Conservation (phyloP, 768 basidiomycete species). For the Lactarius vividus region DNA sequence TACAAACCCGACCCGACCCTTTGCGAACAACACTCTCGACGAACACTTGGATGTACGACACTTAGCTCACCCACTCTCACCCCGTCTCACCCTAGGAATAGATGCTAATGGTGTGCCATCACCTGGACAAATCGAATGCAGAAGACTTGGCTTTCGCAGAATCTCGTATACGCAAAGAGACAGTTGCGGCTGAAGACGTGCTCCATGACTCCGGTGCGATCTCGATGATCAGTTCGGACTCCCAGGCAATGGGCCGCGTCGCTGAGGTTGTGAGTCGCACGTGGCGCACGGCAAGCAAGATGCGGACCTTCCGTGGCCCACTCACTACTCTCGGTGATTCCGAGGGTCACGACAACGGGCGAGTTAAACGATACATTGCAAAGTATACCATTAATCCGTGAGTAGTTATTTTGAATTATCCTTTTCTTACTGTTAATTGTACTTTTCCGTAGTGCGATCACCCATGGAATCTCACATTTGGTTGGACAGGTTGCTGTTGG, state of each 20-base stretch:
- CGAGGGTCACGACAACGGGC: constrained; percentile 72
- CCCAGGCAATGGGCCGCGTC: constrained; percentile 98
- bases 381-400: constrained; percentile 99
- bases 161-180: constrained; percentile 94
- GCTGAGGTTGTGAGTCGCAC: constrained; percentile 91
- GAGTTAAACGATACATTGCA: constrained; percentile 92
- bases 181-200: constrained; percentile 96
- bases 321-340: constrained; percentile 66
- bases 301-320: constrained; percentile 77
- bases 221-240: constrained; percentile 94
- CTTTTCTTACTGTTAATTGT: neutral
- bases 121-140: constrained; percentile 84
- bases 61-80: neutral
- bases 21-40: constrained; percentile 85
- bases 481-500: constrained; percentile 83
- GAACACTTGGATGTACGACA: constrained; percentile 90
- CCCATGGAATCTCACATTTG: constrained; percentile 86
- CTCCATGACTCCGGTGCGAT: constrained; percentile 92
- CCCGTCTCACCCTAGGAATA: constrained; percentile 33
- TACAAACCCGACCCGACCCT: constrained; percentile 96
- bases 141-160: constrained; percentile 97
- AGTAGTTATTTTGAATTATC: constrained; percentile 35
- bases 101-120: constrained; percentile 99
- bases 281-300: constrained; percentile 97
- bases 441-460: constrained; percentile 64